Evolutionary conservation across 1,284 basidiomycete species (phyloP), one percentile per base, ranked within the genome.

Genomic region (Thecaphora frezii): DNA sequence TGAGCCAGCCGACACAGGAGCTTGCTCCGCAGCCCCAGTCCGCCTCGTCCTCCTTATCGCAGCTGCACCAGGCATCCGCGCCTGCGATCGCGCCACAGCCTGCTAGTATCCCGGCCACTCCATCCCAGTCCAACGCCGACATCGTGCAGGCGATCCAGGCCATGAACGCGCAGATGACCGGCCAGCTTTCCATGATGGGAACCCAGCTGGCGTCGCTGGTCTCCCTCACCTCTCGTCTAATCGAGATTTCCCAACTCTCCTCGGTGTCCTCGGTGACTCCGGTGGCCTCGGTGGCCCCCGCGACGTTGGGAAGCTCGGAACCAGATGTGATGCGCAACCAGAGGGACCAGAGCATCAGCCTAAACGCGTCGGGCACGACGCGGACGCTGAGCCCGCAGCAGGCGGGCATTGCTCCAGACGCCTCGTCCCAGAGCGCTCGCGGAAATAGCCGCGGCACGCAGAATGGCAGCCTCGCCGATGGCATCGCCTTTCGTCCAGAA

Each of bases 151-250:
- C 63, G 10, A 46, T 66, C 44, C 60, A 66, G 25, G 44, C 54
- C 28, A 66, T 66, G 63, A 58, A 44, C 28, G 55, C 63, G 0
- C 63, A 66, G 39, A 46, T 66, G 45, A 49, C 54, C 48, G 50
- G 55, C 38, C 63, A 66, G 43, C 49, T 66, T 13, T 66, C 63
- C 19, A 43, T 66, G 46, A 49, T 66, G 46, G 63, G 63, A 13
- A 66, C 54, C 0, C 63, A 66, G 52, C 52, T 66, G 2, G 52
- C 58, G 7, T 60, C 57, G 21, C 53, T 66, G 24, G 63, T 66
- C 40, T 66, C 63, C 21, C 55, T 60, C 43, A 60, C 54, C 10
- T 58, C 63, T 25, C 54, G 63, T 10, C 54, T 66, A 30, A 66
- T 66, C 50, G 63, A 66, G 48, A 54, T 66, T 19, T 54, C 58